Evolutionary conservation across 2,329 filamentous ascomycete species (phyloP), one percentile per base, ranked within the genome.

Genomic region (Claviceps sorghi): DNA sequence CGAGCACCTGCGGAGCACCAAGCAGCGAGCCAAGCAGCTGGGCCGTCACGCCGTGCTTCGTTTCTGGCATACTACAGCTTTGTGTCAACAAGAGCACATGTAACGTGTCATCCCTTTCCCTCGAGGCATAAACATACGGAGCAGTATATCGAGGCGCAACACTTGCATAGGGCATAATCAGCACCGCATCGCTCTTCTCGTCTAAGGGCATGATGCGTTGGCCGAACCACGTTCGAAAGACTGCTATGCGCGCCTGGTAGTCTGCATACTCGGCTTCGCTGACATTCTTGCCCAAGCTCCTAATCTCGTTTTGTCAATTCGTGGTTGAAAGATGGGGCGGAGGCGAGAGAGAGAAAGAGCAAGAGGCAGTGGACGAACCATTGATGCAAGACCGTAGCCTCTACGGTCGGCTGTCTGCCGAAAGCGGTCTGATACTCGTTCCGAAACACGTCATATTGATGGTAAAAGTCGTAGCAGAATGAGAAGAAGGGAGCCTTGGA

Each of bases 391-490:
- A 62, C 55, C 2, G 59, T 64, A 3, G 61, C 51, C 40, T 69
- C 67, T 6, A 59, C n/a, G 36, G 61, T 66, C 0, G 65, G 60
- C 32, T 57, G 46, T 3, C 50, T 55, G 4, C 58, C 54, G 36
- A 63, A 62, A 21, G 57, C 58, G 30, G 57, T 30, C 11, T 43
- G 38, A 36, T 65, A 69, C 1, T 55, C 54, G 1, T 53, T 29
- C 22, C 60, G 57, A 30, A 69, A 69, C 0, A 51, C 44, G 17
- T 61, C 56, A 50, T 64, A 67, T 5, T 57, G 51, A 42, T 64
- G 58, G 49, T 62, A 66, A 50, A 65, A 67, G 8, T 65, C 65
- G 55, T 64, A 63, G 49, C 63, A 66, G 50, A 64, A 65, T 1
- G 59, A 59, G 2, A 54, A 52, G 32, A 65, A 67, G 1, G 63